phyloP scores from a whole-genome alignment of 2,329 filamentous ascomycete species.

The Stachybotrys chlorohalonatus region DNA sequence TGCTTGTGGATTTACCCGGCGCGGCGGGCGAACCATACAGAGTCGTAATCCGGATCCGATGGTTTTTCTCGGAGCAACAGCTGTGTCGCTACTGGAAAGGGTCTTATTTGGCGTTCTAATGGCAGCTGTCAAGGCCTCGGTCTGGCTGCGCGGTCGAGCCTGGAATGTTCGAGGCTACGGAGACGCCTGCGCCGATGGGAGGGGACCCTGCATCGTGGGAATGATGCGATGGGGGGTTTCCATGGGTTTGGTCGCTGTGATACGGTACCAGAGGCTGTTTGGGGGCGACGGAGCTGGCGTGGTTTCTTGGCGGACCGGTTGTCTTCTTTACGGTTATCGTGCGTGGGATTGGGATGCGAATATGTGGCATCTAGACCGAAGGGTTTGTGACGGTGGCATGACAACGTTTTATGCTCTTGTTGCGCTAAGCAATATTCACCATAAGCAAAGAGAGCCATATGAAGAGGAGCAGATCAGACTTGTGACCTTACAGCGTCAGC shows the following conservation, averaged over 20 bases:
- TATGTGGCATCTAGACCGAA: no score
- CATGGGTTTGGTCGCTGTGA: not conserved
- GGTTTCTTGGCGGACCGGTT: no score
- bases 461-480: no score
- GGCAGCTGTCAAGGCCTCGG: not conserved
- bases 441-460: no score
- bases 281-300: no score
- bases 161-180: not conserved
- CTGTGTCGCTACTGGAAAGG: constrained; percentile 4
- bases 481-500: no score
- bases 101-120: not conserved
- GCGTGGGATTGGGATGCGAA: no score
- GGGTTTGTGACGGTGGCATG: no score
- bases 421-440: no score
- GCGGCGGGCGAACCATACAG: not conserved
- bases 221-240: not conserved
- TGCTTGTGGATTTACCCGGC: not conserved
- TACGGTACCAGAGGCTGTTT: no score
- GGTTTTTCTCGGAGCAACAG: not conserved
- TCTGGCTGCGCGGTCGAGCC: not conserved
- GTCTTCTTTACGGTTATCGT: no score
- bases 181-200: not conserved
- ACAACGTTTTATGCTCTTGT: no score
- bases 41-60: not conserved
- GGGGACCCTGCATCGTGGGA: not conserved